These are phyloP conservation scores for Fusarium pseudoanthophilum DNA, from an alignment of 2,329 filamentous ascomycete genomes.

Conservation along the genomic window DNA sequence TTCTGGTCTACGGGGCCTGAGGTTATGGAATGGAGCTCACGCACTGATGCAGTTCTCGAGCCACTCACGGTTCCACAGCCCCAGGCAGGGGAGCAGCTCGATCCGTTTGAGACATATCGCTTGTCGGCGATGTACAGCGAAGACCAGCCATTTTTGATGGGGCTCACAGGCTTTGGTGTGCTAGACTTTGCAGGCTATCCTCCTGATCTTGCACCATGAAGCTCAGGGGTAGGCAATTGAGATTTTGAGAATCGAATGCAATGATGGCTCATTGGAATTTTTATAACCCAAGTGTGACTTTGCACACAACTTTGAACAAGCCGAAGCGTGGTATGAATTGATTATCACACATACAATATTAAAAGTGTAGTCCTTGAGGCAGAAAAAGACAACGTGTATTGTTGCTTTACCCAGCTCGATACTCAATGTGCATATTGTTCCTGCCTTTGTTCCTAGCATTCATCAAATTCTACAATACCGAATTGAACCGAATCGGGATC, in stretches of 20 bases:
- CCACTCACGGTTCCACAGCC: neutral
- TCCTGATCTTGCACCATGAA: neutral
- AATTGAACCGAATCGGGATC: neutral
- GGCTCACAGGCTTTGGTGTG: neutral
- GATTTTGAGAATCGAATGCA: fast-evolving
- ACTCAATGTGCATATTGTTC: neutral
- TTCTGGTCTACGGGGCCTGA: neutral
- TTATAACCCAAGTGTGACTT: fast-evolving
- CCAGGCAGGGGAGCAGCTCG: neutral
- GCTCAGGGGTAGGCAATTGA: fast-evolving
- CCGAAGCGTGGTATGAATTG: too few species aligned
- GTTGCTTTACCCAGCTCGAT: fast-evolving
- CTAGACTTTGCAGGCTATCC: neutral
- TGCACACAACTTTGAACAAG: neutral
- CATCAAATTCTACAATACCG: neutral
- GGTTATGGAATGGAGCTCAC: neutral
- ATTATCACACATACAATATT: fast-evolving
- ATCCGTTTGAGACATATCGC: neutral
- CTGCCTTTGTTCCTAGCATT: fast-evolving
- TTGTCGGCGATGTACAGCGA: neutral
- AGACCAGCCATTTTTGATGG: neutral
- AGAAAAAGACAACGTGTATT: neutral
- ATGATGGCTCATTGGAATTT: too few species aligned
- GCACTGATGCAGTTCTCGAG: neutral
- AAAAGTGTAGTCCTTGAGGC: fast-evolving